Evolutionary conservation across 345 rosid genomes (phyloP).

Genomic region (Gossypium bickii): DNA sequence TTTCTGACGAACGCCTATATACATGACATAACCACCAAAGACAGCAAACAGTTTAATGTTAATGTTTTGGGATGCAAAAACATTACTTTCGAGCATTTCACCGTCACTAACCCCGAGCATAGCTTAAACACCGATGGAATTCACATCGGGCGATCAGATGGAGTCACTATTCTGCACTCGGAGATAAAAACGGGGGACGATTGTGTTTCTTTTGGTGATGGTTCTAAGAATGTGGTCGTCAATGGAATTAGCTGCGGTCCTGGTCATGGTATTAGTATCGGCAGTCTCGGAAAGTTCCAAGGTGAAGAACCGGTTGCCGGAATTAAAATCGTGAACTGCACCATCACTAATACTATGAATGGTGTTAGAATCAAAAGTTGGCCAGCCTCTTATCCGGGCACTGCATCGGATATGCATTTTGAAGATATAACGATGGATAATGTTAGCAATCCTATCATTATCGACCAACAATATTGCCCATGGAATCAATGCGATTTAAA

Average conservation of each 20-base stretch:
- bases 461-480: slow-evolving; percentile 46
- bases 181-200: too few relatives aligned
- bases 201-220: too few relatives aligned
- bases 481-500: slow-evolving; percentile 20
- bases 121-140: too few relatives aligned
- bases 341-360: slow-evolving; percentile 27
- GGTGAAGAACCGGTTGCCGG: slow-evolving; percentile 33
- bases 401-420: slow-evolving; percentile 31
- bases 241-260: too few relatives aligned
- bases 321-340: slow-evolving; percentile 31
- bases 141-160: too few relatives aligned
- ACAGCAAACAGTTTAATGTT: too few relatives aligned
- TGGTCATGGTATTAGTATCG: slow-evolving; percentile 34
- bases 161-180: too few relatives aligned
- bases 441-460: slow-evolving; percentile 30
- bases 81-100: too few relatives aligned
- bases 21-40: not conserved
- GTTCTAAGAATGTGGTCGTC: too few relatives aligned
- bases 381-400: slow-evolving; percentile 32
- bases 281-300: slow-evolving; percentile 47
- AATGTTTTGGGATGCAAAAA: too few relatives aligned
- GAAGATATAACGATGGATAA: slow-evolving; percentile 29
- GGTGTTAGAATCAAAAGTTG: slow-evolving; percentile 60
- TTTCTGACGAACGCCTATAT: slow-evolving; percentile 29
- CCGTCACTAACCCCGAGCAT: too few relatives aligned